Evolutionary conservation across 192 early-diverging fungal genomes (phyloP), one percentile per base, ranked within the genome.

Genomic region (Rhizophlyctis rosea): DNA sequence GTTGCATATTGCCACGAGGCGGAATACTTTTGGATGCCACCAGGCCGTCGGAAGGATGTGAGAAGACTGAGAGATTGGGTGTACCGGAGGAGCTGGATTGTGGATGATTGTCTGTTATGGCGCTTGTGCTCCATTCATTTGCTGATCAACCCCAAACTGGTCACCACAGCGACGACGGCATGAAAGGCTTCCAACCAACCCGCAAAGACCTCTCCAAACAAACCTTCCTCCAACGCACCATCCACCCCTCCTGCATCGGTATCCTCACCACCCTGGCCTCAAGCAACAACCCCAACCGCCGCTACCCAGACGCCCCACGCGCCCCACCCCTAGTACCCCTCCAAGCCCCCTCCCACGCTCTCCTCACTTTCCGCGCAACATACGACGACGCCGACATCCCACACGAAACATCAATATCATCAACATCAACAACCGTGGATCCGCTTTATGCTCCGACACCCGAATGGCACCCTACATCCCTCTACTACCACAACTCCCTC

Each of bases 241-340:
- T 70, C 23, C 30, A 54, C 23, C 62, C 68, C 21, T 50, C 64
- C 4, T 55, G 62, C 3, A 34, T 70, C 31, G 62, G 62, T 9
- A n/a, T 65, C 14, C 62, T 70, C 0, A 28, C 65, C 4, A 35
- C 62, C 1, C 30, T 65, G 9, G 62, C 62, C 13, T 65, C 62
- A 25, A 3, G 55, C 31, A 70, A 70, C 62, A 64, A 70, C 49
- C 67, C 67, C 0, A 69, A 54, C 36, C 59, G 67, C 0, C 53
- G 62, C 18, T 47, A 50, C 30, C 67, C 67, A 54, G 18, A 31
- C 32, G 27, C 39, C 0, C 50, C 47, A 2, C 67, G 61, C 52
- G 23, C 65, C 3, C 5, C 62, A 24, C 21, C 28, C 2, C 33
- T 47, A 24, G 21, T 13, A 3, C 68, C 62, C 11, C 57, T 70